Percentiles rank a stretch among this genome's conserved stretches.
Conservation (phyloP, 2,329 filamentous ascomycete species). For the Dothiorella sarmentorum region DNA sequence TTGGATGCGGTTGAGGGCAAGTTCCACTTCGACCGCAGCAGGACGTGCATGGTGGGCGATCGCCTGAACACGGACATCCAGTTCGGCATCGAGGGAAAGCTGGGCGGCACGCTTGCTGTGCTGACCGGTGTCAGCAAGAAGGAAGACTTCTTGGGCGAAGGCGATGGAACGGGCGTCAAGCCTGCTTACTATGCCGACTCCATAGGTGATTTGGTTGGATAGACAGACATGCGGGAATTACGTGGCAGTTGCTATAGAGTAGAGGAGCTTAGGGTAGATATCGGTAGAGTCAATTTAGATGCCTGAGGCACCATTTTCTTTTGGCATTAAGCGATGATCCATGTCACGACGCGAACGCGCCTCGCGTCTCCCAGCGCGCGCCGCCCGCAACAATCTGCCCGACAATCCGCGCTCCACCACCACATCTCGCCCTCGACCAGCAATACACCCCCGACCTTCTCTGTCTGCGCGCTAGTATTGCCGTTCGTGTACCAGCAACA, state of each 20-base stretch:
- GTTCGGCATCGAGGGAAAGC: constrained; percentile 85
- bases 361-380: constrained; percentile 19
- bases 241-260: background rate
- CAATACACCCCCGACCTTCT: background rate
- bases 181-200: constrained; percentile 82
- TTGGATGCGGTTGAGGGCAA: constrained; percentile 98
- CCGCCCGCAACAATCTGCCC: constrained; percentile 1
- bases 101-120: constrained; percentile 88
- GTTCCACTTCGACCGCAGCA: constrained; percentile 78
- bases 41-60: constrained; percentile 95
- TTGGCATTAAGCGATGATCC: background rate
- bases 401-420: background rate
- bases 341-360: constrained; percentile 11
- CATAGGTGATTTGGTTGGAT: constrained; percentile 67
- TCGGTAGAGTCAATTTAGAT: background rate
- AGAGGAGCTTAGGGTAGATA: background rate
- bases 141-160: constrained; percentile 72
- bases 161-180: constrained; percentile 62
- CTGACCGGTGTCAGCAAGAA: constrained; percentile 86
- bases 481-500: constrained; percentile 19
- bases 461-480: background rate
- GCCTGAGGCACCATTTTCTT: constrained; percentile 1
- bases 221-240: background rate
- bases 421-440: background rate
- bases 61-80: constrained; percentile 92